These are phyloP conservation scores for Erysimum pusillum DNA, from an alignment of 441 rosid species.

Conservation along the genomic window DNA sequence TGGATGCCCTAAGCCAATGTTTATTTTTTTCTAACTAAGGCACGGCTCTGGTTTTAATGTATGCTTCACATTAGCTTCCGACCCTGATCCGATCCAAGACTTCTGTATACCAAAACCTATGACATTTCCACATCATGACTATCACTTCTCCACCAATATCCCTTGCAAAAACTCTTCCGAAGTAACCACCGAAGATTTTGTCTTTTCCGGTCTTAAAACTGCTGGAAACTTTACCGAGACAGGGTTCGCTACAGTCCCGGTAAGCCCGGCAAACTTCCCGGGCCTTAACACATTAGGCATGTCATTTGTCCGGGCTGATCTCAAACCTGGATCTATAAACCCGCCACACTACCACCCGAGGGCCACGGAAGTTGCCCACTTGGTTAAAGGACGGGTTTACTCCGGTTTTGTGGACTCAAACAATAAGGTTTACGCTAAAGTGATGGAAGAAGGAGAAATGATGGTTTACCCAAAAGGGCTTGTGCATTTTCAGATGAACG, in stretches of 20 bases:
- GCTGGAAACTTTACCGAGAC: slow-evolving; percentile 56
- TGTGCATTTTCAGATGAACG: slow-evolving; percentile 80
- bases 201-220: slow-evolving; percentile 61
- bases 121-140: slow-evolving; percentile 37
- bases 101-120: slow-evolving; percentile 56
- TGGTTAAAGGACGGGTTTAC: slow-evolving; percentile 65
- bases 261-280: slow-evolving; percentile 60
- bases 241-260: slow-evolving; percentile 62
- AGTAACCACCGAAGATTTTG: slow-evolving; percentile 63
- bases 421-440: slow-evolving; percentile 64
- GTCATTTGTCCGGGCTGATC: slow-evolving; percentile 73
- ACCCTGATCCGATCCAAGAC: slow-evolving; percentile 73
- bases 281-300: slow-evolving; percentile 70
- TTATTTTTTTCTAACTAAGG: too few relatives aligned
- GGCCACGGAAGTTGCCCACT: slow-evolving; percentile 67
- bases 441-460: slow-evolving; percentile 70
- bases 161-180: slow-evolving; percentile 68
- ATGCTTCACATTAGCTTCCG: slow-evolving; percentile 55
- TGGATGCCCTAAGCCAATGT: too few relatives aligned
- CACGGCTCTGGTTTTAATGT: slow-evolving; percentile 44
- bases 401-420: slow-evolving; percentile 74
- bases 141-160: slow-evolving; percentile 36
- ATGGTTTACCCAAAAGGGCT: slow-evolving; percentile 82
- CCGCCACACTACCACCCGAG: slow-evolving; percentile 81
- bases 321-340: slow-evolving; percentile 63